Conservation (phyloP, 257 asterid genomes). For the Salvia rosmarinus region DNA sequence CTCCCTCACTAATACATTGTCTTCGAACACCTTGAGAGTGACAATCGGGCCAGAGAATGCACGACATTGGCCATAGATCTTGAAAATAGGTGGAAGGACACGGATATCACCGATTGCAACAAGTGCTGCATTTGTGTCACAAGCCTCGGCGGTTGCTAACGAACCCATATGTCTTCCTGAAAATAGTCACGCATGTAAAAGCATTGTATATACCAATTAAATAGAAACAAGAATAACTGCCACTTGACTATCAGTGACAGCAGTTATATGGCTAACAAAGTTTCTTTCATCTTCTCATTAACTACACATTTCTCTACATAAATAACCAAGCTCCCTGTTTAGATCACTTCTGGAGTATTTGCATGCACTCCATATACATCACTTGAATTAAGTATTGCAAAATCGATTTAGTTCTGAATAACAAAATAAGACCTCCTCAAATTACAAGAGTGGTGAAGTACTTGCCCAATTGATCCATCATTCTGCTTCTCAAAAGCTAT, state of each 20-base stretch:
- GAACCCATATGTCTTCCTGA: conserved; percentile 60
- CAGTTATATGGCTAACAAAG: neutral
- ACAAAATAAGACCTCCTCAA: too few species aligned
- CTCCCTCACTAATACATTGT: conserved; percentile 77
- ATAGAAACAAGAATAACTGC: neutral
- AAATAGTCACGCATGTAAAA: neutral
- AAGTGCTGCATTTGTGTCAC: conserved; percentile 70
- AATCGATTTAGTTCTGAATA: too few species aligned
- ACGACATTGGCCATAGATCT: conserved; percentile 68
- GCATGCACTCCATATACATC: too few species aligned
- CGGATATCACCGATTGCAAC: conserved; percentile 66
- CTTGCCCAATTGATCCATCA: neutral
- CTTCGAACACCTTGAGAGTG: conserved; percentile 79
- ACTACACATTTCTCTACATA: neutral
- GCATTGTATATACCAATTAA: neutral
- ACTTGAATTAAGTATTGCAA: too few species aligned
- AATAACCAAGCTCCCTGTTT: neutral
- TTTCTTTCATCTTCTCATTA: too few species aligned
- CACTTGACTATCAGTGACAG: neutral
- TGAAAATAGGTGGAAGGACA: conserved; percentile 76
- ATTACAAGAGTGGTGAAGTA: neutral
- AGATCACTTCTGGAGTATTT: neutral
- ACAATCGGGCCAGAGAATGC: conserved; percentile 72
- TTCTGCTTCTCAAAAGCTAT: neutral
- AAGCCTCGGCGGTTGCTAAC: conserved; percentile 77